phyloP scores from a whole-genome alignment of 2,329 filamentous ascomycete genomes.

The Xylaria sp. region DNA sequence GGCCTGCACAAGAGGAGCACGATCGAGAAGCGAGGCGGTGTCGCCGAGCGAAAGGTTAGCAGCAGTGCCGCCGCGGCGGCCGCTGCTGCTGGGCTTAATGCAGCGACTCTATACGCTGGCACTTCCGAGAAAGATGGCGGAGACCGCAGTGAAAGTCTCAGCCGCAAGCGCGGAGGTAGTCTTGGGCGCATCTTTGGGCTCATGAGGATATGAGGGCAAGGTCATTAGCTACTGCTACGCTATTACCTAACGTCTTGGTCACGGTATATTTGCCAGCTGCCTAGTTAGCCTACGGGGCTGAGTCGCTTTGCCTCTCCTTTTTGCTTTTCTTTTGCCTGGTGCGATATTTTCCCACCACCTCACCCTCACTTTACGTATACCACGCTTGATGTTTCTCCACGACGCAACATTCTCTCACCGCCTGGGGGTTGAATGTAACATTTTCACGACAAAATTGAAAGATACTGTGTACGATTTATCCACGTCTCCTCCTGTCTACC shows the following conservation, averaged over 20 bases:
- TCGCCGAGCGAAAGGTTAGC: constrained; percentile 31
- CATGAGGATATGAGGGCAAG: constrained; percentile 35
- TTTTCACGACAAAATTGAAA: constrained; percentile 15
- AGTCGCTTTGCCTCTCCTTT: background rate
- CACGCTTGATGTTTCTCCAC: constrained; percentile 32
- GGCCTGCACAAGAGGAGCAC: constrained; percentile 54
- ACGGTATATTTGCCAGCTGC: background rate
- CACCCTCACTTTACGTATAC: constrained; percentile 4
- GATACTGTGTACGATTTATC: constrained; percentile 18
- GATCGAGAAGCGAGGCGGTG: constrained; percentile 42
- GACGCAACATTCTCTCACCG: constrained; percentile 6
- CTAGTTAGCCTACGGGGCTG: background rate
- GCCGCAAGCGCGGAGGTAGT: constrained; percentile 45
- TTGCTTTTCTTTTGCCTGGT: background rate
- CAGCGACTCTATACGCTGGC: background rate
- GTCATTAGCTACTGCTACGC: background rate
- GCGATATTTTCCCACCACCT: background rate
- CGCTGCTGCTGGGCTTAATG: constrained; percentile 1
- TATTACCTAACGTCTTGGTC: background rate
- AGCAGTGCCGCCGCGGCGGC: background rate
- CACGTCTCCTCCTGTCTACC: constrained; percentile 1
- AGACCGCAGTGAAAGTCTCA: constrained; percentile 23
- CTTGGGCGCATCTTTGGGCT: constrained; percentile 47
- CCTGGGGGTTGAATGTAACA: constrained; percentile 4
- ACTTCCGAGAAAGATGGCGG: constrained; percentile 3